Evolutionary conservation across 2,329 filamentous ascomycete genomes (phyloP).

Genomic region (Onygenales sp.): DNA sequence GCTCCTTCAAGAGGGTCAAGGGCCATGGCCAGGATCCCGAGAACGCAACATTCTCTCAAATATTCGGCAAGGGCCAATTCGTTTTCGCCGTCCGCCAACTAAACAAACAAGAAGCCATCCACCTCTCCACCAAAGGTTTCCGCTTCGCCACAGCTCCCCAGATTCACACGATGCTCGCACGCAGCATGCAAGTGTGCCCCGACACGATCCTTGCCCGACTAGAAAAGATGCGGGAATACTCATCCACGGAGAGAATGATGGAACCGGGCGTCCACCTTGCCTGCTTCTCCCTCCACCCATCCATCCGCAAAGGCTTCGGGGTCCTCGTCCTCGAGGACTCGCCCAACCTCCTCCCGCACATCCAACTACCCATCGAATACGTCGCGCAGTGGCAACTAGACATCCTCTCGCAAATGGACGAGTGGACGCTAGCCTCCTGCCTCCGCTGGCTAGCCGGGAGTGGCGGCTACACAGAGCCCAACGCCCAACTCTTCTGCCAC

Average conservation of each 20-base stretch:
- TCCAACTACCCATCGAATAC: constrained; percentile 43
- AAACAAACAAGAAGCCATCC: constrained; percentile 48
- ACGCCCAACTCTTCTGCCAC: constrained; percentile 31
- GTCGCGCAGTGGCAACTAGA: constrained; percentile 48
- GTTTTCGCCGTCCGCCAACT: constrained; percentile 67
- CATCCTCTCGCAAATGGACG: constrained; percentile 38
- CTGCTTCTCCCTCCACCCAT: constrained; percentile 35
- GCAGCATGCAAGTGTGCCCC: constrained; percentile 63
- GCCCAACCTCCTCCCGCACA: constrained; percentile 52
- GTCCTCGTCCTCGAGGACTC: constrained; percentile 49
- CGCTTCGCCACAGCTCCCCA: constrained; percentile 65
- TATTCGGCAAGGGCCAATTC: constrained; percentile 62
- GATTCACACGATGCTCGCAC: constrained; percentile 58
- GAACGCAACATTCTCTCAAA: constrained; percentile 21
- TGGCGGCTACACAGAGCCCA: constrained; percentile 15
- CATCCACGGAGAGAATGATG: constrained; percentile 14
- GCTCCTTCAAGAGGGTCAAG: constrained; percentile 7
- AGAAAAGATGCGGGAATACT: constrained; percentile 53
- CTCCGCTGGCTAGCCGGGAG: constrained; percentile 24
- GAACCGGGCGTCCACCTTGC: constrained; percentile 32
- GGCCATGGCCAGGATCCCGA: constrained; percentile 31
- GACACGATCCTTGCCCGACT: constrained; percentile 54
- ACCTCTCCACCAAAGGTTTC: constrained; percentile 62
- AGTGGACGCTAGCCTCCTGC: constrained; percentile 28
- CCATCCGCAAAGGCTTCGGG: constrained; percentile 52